Percentiles rank a stretch among this genome's conserved stretches.
Conservation (phyloP, 345 rosid species). For the Heritiera fomes region DNA sequence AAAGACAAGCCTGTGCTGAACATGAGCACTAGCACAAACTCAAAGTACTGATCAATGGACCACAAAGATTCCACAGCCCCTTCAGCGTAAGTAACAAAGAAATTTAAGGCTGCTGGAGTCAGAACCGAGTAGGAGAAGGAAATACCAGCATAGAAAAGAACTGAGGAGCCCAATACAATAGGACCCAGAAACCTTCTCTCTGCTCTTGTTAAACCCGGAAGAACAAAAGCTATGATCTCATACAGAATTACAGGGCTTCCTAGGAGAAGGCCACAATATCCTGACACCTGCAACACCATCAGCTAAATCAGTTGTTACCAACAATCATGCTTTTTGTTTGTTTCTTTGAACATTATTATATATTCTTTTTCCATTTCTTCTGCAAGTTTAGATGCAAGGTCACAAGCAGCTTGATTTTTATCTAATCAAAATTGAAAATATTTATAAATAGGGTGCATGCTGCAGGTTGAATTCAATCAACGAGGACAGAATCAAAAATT, state of each 20-base stretch:
- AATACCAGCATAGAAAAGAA: constrained; percentile 88
- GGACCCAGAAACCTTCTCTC: constrained; percentile 97
- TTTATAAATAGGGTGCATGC: background rate
- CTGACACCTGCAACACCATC: constrained; percentile 69
- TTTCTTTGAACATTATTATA: background rate
- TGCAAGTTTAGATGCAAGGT: background rate
- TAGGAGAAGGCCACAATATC: constrained; percentile 90
- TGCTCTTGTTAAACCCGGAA: constrained; percentile 87
- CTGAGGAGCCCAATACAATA: constrained; percentile 84
- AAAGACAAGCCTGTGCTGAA: constrained; percentile 98
- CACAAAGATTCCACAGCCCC: constrained; percentile 95
- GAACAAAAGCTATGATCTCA: constrained; percentile 93
- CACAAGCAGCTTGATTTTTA: background rate
- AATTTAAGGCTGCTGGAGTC: constrained; percentile 95
- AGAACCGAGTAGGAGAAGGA: constrained; percentile 78
- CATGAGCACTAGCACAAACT: constrained; percentile 95
- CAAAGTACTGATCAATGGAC: constrained; percentile 99
- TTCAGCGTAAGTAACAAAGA: constrained; percentile 93
- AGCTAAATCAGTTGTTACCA: background rate
- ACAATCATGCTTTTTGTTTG: background rate
- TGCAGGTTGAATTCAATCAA: background rate
- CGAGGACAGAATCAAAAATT: background rate
- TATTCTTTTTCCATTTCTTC: background rate
- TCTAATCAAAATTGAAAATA: background rate
- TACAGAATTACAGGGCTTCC: constrained; percentile 92